phyloP scores from a whole-genome alignment of 257 asterid genomes.

The Solanum raphanifolium region DNA sequence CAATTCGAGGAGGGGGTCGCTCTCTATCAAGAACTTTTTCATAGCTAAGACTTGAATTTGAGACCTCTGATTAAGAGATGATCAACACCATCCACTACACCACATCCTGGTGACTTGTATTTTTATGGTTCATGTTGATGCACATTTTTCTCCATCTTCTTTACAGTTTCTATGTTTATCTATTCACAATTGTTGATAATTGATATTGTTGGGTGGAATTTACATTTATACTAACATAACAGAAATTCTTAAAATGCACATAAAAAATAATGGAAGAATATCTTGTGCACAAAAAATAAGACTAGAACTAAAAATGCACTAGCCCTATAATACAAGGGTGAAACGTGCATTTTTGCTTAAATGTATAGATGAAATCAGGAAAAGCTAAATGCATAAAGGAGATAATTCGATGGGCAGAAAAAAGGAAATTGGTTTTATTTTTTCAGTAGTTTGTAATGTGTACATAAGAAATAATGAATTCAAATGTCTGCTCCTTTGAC shows the following conservation, averaged over 20 bases:
- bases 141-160: not conserved
- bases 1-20: too few species aligned
- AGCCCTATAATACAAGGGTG: not conserved
- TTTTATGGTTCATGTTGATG: not conserved
- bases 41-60: too few species aligned
- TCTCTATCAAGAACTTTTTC: too few species aligned
- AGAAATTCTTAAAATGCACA: not conserved
- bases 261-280: not conserved
- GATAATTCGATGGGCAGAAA: not conserved
- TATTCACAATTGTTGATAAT: not conserved
- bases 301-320: not conserved
- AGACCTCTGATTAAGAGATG: too few species aligned
- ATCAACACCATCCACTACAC: too few species aligned
- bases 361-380: not conserved
- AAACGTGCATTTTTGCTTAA: not conserved
- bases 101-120: not conserved
- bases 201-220: not conserved
- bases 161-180: not conserved
- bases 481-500: not conserved
- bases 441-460: not conserved
- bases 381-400: not conserved
- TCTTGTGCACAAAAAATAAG: not conserved
- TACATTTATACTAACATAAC: not conserved
- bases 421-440: not conserved
- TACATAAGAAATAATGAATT: not conserved